Conservation (phyloP, 768 basidiomycete species). For the Leccinum olivaceopallidum region DNA sequence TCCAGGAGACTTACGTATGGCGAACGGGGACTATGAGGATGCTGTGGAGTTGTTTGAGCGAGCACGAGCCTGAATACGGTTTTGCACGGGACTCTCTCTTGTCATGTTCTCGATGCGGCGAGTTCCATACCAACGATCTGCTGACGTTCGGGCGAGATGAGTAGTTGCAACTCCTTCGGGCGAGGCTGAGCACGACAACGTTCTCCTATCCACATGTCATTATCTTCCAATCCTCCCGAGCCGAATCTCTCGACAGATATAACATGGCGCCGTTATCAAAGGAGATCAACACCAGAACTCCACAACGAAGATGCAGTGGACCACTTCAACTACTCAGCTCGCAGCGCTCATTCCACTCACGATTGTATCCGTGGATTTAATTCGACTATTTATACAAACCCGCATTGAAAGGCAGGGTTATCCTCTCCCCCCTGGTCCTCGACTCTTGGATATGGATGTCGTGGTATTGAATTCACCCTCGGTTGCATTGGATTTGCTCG, state of each 20-base stretch:
- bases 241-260: slow-evolving; percentile 1
- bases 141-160: no score
- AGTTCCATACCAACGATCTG: no score
- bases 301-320: slow-evolving; percentile 9
- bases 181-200: background rate
- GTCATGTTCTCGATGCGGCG: no score
- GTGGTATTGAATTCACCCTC: slow-evolving; percentile 47
- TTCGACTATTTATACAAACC: slow-evolving; percentile 6
- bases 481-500: slow-evolving; percentile 46
- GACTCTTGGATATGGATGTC: slow-evolving; percentile 44
- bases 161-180: no score
- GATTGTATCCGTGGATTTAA: background rate
- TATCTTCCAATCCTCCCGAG: background rate
- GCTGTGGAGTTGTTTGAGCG: no score
- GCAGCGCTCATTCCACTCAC: slow-evolving; percentile 5
- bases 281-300: background rate
- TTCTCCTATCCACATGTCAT: background rate
- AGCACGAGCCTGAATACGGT: no score
- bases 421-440: slow-evolving; percentile 26
- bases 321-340: slow-evolving; percentile 7
- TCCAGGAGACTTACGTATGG: no score
- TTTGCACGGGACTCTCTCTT: no score
- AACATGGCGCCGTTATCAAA: background rate
- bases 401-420: slow-evolving; percentile 14
- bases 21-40: no score